Conservation (phyloP, 2,329 filamentous ascomycete species). For the Curvularia verruculosa region DNA sequence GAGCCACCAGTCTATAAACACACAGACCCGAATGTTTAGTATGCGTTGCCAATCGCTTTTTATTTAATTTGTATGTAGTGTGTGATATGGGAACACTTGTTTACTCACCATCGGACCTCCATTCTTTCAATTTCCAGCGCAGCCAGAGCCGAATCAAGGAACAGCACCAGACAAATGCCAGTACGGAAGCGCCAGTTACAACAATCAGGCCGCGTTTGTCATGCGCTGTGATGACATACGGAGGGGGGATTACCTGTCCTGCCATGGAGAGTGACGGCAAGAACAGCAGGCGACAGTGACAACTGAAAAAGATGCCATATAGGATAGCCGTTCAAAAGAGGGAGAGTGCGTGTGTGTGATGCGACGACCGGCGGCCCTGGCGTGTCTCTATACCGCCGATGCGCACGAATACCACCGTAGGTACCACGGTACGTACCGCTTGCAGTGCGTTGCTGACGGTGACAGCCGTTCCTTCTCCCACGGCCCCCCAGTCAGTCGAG, state of each 20-base stretch:
- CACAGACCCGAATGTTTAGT: constrained; percentile 1
- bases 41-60: constrained; percentile 20
- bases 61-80: too few relatives aligned
- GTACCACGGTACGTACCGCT: too few relatives aligned
- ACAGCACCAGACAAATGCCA: constrained; percentile 41
- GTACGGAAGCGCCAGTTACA: constrained; percentile 33
- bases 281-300: constrained; percentile 5
- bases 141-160: constrained; percentile 41
- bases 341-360: too few relatives aligned
- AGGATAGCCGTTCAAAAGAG: background rate
- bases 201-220: constrained; percentile 46
- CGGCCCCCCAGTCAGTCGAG: too few relatives aligned
- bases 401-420: background rate
- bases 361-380: background rate
- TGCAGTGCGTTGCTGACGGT: background rate
- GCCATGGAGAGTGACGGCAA: constrained; percentile 23
- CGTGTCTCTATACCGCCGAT: constrained; percentile 1
- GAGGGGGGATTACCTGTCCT: constrained; percentile 31
- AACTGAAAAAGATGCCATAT: constrained; percentile 5
- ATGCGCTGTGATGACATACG: constrained; percentile 36
- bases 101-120: constrained; percentile 43
- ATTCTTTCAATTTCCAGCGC: constrained; percentile 35
- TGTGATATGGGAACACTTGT: constrained; percentile 8
- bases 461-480: background rate
- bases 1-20: constrained; percentile 17